Evolutionary conservation across 2,329 filamentous ascomycete genomes (phyloP).

Genomic region (Epichloe coenophiala): DNA sequence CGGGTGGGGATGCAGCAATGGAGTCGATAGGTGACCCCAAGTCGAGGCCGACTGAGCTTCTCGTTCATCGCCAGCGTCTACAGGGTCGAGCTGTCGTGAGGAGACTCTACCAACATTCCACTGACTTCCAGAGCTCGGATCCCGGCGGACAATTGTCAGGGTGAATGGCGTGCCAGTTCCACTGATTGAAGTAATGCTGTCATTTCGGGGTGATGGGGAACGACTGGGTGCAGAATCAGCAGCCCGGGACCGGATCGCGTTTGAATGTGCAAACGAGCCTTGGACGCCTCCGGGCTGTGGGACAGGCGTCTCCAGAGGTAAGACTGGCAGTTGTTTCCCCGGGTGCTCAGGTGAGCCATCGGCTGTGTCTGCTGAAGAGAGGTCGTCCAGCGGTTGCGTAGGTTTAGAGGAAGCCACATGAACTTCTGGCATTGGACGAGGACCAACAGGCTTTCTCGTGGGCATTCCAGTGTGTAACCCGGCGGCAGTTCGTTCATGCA

Average conservation of each 20-base stretch:
- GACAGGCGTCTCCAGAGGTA: not conserved
- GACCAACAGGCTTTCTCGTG: slow-evolving; percentile 16
- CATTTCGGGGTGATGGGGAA: slow-evolving; percentile 26
- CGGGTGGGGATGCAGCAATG: slow-evolving; percentile 14
- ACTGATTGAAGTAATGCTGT: slow-evolving; percentile 14
- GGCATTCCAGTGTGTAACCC: slow-evolving; percentile 9
- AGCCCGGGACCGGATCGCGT: not conserved
- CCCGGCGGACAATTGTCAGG: slow-evolving; percentile 57
- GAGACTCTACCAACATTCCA: slow-evolving; percentile 63
- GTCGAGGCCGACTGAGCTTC: slow-evolving; percentile 11
- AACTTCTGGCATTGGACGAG: slow-evolving; percentile 9
- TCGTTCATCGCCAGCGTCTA: slow-evolving; percentile 12
- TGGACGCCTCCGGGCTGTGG: not conserved
- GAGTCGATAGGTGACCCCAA: not conserved
- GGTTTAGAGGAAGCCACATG: not conserved
- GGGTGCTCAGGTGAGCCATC: not conserved
- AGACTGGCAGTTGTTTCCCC: not conserved
- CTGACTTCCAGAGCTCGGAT: slow-evolving; percentile 53
- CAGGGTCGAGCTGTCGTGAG: slow-evolving; percentile 33
- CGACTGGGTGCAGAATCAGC: slow-evolving; percentile 7
- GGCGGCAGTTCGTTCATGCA: slow-evolving; percentile 5
- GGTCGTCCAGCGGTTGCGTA: not conserved
- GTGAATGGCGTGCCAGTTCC: slow-evolving; percentile 31
- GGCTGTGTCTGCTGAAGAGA: not conserved
- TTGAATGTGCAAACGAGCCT: not conserved